Percentiles rank a stretch among this genome's conserved stretches.
phyloP scores from a whole-genome alignment of 164 flowering plant genomes.

The Vitis riparia region DNA sequence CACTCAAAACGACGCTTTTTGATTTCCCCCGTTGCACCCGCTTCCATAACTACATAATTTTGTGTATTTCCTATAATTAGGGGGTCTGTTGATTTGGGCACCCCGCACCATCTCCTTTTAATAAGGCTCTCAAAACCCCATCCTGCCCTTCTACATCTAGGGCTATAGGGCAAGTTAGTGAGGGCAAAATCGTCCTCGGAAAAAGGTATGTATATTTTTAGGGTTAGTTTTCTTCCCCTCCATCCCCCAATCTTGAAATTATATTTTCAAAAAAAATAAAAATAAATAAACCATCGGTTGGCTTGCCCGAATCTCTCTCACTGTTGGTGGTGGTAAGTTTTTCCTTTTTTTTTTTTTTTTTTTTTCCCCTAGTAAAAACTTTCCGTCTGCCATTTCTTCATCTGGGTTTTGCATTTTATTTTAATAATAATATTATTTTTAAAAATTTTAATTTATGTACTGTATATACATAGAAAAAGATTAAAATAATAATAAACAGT shows the following conservation, averaged over 20 bases:
- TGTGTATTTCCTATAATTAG: too few species aligned
- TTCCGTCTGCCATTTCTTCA: slow-evolving; percentile 18
- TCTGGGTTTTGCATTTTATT: slow-evolving; percentile 20
- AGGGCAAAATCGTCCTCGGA: background rate
- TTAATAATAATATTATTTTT: background rate
- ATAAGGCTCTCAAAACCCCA: too few species aligned
- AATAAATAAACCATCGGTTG: slow-evolving; percentile 8
- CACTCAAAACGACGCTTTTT: slow-evolving; percentile 28
- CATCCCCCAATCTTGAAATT: too few species aligned
- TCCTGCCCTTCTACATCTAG: background rate
- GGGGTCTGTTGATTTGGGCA: too few species aligned
- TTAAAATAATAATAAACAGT: background rate
- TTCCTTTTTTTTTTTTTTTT: background rate
- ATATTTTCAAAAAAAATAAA: background rate
- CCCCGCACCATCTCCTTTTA: too few species aligned
- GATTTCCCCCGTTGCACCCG: background rate
- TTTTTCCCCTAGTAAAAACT: background rate
- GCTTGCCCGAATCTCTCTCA: slow-evolving; percentile 5
- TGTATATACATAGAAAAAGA: background rate
- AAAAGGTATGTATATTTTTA: background rate
- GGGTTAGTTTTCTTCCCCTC: slow-evolving; percentile 1
- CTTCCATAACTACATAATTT: background rate
- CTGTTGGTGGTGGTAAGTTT: slow-evolving; percentile 30
- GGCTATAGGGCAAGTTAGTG: background rate
- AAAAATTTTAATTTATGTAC: background rate